Evolutionary conservation across 2,329 filamentous ascomycete species (phyloP).

Genomic region (Neofusicoccum sp.): DNA sequence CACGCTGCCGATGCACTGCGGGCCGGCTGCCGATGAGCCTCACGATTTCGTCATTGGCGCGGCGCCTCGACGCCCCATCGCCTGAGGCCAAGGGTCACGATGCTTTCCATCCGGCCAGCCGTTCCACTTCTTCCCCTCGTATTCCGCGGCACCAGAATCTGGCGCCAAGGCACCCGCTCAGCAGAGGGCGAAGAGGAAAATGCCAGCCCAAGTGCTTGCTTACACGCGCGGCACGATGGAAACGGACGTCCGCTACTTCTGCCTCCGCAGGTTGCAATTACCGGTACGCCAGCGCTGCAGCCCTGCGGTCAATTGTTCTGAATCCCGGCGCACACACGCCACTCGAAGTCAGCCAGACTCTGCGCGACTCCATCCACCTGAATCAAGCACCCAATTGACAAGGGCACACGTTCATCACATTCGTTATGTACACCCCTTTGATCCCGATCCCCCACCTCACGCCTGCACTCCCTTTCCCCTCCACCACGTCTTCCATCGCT

Average conservation of each 20-base stretch:
- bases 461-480: background rate
- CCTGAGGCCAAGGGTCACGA: too few species aligned
- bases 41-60: constrained; percentile 1
- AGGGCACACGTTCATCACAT: background rate
- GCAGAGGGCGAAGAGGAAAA: too few species aligned
- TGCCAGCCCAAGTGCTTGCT: too few species aligned
- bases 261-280: too few species aligned
- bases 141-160: too few species aligned
- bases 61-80: background rate
- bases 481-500: background rate
- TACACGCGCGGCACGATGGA: too few species aligned
- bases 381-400: background rate
- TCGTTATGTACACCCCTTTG: constrained; percentile 10
- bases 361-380: background rate
- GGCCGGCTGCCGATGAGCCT: constrained; percentile 9
- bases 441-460: background rate
- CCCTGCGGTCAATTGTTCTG: background rate
- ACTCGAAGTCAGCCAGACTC: background rate
- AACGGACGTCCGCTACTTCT: too few species aligned
- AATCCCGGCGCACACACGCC: background rate
- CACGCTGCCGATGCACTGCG: background rate
- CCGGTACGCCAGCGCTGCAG: too few species aligned
- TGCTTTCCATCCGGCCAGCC: too few species aligned
- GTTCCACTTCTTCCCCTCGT: too few species aligned
- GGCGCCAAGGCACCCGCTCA: too few species aligned